phyloP scores from a whole-genome alignment of 2,329 filamentous ascomycete genomes.

The Trichoderma polysporum region DNA sequence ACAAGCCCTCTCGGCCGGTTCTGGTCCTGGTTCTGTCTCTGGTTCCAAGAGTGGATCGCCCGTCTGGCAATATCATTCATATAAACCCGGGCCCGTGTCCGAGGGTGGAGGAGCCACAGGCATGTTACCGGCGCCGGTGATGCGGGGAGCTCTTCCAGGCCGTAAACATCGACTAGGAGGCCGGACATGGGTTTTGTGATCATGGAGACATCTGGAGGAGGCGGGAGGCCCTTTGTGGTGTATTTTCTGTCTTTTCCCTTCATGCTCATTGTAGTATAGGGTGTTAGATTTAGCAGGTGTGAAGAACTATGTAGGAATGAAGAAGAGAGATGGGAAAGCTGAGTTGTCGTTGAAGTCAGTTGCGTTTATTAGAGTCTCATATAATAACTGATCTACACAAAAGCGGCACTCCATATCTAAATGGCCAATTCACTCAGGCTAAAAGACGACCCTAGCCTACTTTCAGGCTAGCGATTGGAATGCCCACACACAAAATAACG shows the following conservation, averaged over 20 bases:
- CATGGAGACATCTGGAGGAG: constrained; percentile 56
- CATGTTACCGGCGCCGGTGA: constrained; percentile 61
- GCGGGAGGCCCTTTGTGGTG: constrained; percentile 38
- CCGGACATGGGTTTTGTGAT: constrained; percentile 72
- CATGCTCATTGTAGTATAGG: background rate
- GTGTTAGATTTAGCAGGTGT: background rate
- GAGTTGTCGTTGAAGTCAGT: background rate
- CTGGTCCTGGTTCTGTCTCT: constrained; percentile 27
- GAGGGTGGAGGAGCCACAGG: constrained; percentile 89
- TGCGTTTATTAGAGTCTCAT: background rate
- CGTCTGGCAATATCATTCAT: constrained; percentile 76
- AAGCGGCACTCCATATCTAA: background rate
- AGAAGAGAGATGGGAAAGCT: background rate
- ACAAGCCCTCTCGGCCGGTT: constrained; percentile 60
- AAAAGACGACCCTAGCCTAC: background rate
- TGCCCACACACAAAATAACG: background rate
- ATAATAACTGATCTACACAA: background rate
- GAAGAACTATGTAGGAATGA: background rate
- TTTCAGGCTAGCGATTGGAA: background rate
- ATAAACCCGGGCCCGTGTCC: constrained; percentile 65
- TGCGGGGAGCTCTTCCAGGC: constrained; percentile 68
- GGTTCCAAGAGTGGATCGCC: constrained; percentile 67
- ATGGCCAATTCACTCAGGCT: background rate
- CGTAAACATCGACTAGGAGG: constrained; percentile 76
- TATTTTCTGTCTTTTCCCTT: constrained; percentile 25